Evolutionary conservation across 2,329 filamentous ascomycete genomes (phyloP).

Genomic region (Apiospora kogelbergensis): DNA sequence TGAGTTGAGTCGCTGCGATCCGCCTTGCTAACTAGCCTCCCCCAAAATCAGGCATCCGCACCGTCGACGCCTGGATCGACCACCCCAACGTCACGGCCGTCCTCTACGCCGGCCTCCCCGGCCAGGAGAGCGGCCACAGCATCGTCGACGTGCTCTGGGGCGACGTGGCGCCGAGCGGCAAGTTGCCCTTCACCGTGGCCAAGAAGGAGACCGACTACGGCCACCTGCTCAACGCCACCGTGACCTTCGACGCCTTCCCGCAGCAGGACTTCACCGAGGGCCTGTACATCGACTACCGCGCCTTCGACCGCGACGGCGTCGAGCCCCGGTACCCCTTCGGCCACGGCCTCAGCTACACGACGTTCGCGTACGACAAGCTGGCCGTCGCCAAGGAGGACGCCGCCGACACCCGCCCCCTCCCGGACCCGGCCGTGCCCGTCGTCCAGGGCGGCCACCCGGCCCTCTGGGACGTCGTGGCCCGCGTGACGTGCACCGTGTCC

Average conservation of each 20-base stretch:
- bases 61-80: conserved; percentile 82
- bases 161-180: conserved; percentile 24
- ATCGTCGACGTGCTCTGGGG: conserved; percentile 69
- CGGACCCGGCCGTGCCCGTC: conserved; percentile 27
- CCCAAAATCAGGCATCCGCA: conserved; percentile 46
- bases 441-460: conserved; percentile 45
- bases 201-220: conserved; percentile 44
- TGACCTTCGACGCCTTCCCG: conserved; percentile 42
- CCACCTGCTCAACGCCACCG: conserved; percentile 61
- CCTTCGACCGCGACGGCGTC: conserved; percentile 75
- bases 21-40: too few species aligned
- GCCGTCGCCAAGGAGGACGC: conserved; percentile 33
- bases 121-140: conserved; percentile 79
- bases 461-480: conserved; percentile 46
- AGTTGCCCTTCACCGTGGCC: conserved; percentile 31
- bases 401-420: neutral
- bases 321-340: conserved; percentile 81
- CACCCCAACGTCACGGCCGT: conserved; percentile 74
- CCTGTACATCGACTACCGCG: conserved; percentile 85
- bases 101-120: conserved; percentile 75
- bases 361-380: conserved; percentile 47
- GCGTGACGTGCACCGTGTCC: conserved; percentile 59
- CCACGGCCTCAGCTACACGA: conserved; percentile 77
- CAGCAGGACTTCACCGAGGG: conserved; percentile 82
- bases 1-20: too few species aligned